Base-by-base conservation (phyloP, 805 yeast genomes). In the Hanseniaspora mollemarum region DNA sequence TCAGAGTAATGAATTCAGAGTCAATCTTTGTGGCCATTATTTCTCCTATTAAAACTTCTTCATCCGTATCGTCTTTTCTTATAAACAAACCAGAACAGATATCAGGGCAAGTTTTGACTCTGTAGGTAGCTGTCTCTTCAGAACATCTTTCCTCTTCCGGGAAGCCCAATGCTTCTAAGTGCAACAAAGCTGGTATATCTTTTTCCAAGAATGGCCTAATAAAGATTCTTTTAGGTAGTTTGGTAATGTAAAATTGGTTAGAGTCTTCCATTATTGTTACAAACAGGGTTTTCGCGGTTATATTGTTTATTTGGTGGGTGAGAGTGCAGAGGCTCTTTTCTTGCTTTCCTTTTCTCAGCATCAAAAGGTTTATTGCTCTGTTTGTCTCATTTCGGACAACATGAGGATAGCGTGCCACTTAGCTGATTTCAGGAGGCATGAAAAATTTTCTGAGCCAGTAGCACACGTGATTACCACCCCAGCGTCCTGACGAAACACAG, bases 1-100 rank as follows among this genome's bases (percentile, higher is more conserved):
- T 60, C 28, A 61, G 49, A 5, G 67, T 64, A 37, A 65, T 64
- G 38, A 54, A 58, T 15, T 56, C 50, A 15, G 54, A 33, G 6
- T 60, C 61, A 43, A 77, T 77, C 64, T 85, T 87, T 33, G 95
- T 86, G 48, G 84, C 87, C 56, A 85, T 66, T 36, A 88, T 74
- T 60, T 84, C 94, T 8, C 88, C 96, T 56, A 87, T 78, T 54
- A 88, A 70, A 60, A 83, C 90, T 55, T 74, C 58, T 74, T 77
- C 25, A 28, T 60, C 64, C 3, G 57, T 62, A 16, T 62, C 66
- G 38, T 82, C 83, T 51, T 77, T 77, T 61, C 95, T 73, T 46
- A 87, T 71, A 60, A 90, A 92, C 52, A 92, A 71, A 2, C 97
- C 97, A 5, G 88, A 78, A 56, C 92, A 79, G 52, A 90, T 74